Percentiles rank a stretch among this genome's conserved stretches.
These are phyloP conservation scores for Beauveria sp. DNA, from an alignment of 2,329 filamentous ascomycete species.

Conservation along the genomic window DNA sequence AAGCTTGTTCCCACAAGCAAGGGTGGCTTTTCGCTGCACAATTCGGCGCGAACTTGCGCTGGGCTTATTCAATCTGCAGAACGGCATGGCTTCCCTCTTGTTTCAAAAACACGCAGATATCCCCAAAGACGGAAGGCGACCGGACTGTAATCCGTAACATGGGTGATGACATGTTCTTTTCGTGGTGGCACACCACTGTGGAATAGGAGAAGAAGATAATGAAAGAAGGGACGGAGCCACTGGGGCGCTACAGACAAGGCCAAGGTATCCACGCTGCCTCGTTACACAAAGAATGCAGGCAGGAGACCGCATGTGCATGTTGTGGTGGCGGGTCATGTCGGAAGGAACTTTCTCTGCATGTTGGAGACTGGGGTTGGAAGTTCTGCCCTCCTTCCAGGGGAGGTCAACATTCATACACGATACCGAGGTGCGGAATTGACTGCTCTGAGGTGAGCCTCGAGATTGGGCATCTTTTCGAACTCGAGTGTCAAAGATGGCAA, in stretches of 20 bases:
- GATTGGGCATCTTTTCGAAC: neutral
- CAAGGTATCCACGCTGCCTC: too few species aligned
- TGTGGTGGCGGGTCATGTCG: neutral
- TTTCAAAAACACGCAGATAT: neutral
- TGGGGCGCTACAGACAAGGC: too few species aligned
- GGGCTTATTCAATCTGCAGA: neutral
- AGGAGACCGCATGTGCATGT: neutral
- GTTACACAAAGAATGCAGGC: too few species aligned
- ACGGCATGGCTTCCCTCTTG: neutral
- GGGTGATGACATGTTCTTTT: neutral
- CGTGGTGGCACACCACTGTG: neutral
- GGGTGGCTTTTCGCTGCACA: neutral
- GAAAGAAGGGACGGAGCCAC: too few species aligned
- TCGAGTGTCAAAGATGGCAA: neutral
- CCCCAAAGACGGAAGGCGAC: neutral
- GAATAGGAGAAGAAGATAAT: neutral
- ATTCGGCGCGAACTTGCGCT: conserved; percentile 8
- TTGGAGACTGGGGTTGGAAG: too few species aligned
- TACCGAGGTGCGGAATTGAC: too few species aligned
- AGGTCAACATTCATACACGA: too few species aligned
- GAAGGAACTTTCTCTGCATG: neutral
- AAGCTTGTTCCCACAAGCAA: neutral
- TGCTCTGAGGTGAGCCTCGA: neutral
- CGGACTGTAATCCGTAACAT: neutral
- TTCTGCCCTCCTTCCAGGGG: too few species aligned